Conservation (phyloP, 192 early-diverging fungal genomes). For the Irineochytrium annulatum region DNA sequence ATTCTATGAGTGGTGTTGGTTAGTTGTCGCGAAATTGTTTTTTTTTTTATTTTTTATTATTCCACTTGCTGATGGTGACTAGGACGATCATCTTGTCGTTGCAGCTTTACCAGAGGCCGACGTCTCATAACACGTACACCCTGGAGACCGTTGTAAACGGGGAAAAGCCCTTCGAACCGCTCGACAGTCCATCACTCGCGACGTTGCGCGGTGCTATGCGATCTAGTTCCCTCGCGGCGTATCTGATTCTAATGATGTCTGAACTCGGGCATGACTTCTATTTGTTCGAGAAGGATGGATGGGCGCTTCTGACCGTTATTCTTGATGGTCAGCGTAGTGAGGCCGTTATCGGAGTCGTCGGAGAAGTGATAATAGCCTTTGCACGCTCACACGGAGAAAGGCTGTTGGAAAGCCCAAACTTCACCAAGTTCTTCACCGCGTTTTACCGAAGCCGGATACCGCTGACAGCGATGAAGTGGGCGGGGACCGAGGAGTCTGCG, state of each 20-base stretch:
- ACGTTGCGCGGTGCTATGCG: conserved; percentile 29
- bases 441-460: conserved; percentile 9
- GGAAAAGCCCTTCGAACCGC: conserved; percentile 20
- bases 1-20: conserved; percentile 40
- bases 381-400: neutral
- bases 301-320: conserved; percentile 28
- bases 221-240: conserved; percentile 31
- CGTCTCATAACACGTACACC: conserved; percentile 25
- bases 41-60: conserved; percentile 6
- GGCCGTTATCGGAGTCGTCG: conserved; percentile 15
- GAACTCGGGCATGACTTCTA: conserved; percentile 30
- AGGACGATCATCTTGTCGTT: conserved; percentile 26
- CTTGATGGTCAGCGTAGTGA: conserved; percentile 10
- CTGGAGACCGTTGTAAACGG: conserved; percentile 8
- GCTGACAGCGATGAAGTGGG: neutral
- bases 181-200: conserved; percentile 28
- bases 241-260: conserved; percentile 31
- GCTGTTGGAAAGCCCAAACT: neutral
- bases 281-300: conserved; percentile 31
- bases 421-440: conserved; percentile 2
- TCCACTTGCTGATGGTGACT: neutral
- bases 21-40: conserved; percentile 5
- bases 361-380: conserved; percentile 21
- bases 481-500: no score
- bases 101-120: conserved; percentile 27